Evolutionary conservation across 2,329 filamentous ascomycete species (phyloP).

Genomic region (Lasiodiplodia theobromae): DNA sequence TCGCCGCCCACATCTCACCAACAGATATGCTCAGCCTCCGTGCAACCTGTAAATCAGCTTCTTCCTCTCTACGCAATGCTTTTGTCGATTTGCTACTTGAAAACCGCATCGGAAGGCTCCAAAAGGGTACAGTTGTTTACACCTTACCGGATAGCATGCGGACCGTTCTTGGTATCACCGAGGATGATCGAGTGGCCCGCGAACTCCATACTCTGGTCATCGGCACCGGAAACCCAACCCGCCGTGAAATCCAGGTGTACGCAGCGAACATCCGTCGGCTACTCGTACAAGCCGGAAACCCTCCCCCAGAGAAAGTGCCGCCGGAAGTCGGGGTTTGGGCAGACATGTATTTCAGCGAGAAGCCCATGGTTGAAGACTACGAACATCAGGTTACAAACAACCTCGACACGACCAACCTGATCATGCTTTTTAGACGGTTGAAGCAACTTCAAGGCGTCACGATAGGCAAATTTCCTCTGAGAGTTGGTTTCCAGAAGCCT

Average conservation of each 20-base stretch:
- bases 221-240: not conserved
- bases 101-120: not conserved
- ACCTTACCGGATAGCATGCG: not conserved
- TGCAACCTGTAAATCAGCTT: not conserved
- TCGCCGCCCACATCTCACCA: not conserved
- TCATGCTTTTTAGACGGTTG: not conserved
- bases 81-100: not conserved
- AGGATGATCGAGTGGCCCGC: not conserved
- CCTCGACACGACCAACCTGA: not conserved
- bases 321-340: not conserved
- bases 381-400: not conserved
- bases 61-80: not conserved
- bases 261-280: not conserved
- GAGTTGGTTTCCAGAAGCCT: not conserved
- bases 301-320: too few relatives aligned
- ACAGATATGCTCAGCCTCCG: not conserved
- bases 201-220: not conserved
- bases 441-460: not conserved
- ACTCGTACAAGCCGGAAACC: too few relatives aligned
- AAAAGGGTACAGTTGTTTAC: not conserved
- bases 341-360: not conserved
- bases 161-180: not conserved
- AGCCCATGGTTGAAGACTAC: not conserved
- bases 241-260: not conserved
- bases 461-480: not conserved